Base-by-base conservation (phyloP, 2,329 filamentous ascomycete genomes). In the Clarireedia hainanense region DNA sequence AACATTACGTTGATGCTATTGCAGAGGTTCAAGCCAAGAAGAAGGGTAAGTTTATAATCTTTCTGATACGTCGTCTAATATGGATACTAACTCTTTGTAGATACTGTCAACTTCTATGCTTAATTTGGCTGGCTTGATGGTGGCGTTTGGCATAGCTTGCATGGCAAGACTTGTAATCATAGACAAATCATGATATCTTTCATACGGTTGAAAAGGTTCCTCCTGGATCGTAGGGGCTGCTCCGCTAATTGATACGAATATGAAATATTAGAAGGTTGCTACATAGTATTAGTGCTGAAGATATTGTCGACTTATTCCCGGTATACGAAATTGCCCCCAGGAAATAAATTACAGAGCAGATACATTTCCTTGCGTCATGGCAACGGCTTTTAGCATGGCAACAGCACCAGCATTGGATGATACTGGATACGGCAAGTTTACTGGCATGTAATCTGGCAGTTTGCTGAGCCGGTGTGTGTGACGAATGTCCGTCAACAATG, bases 1-100 rank as follows among this genome's bases (percentile, higher is more conserved):
- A 99, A 77, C 90, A 99, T 74, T 99, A 97, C 70, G 94, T 99
- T 50, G 94, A 99, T 77, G 94, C 94, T 59, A 97, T 99, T 72
- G 83, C 91, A 39, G 94, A 99, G 75, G 94, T 99, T 65, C 90
- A 91, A 73, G 85, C 87, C 95, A 95, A 82, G 90, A 95, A 71
- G 81, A 66, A 67, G 57, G 62, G 58, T 57, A 61, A 46, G 57
- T 56, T 54, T 10, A 15, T n/a, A 20, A 17, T 37, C 9, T 7
- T 20, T 12, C n/a, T 36, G 30, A 20, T 34, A 42, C 34, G 76
- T 49, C 67, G 70, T 71, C 62, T 50, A 37, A 39, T 20, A 49
- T 15, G 9, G 45, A 37, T 55, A 52, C 58, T 61, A 20, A 63
- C 50, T 27, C 14, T 40, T 24, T 52, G 24, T 47, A 62, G 61